phyloP scores from a whole-genome alignment of 257 asterid species.

The Capsicum baccatum region DNA sequence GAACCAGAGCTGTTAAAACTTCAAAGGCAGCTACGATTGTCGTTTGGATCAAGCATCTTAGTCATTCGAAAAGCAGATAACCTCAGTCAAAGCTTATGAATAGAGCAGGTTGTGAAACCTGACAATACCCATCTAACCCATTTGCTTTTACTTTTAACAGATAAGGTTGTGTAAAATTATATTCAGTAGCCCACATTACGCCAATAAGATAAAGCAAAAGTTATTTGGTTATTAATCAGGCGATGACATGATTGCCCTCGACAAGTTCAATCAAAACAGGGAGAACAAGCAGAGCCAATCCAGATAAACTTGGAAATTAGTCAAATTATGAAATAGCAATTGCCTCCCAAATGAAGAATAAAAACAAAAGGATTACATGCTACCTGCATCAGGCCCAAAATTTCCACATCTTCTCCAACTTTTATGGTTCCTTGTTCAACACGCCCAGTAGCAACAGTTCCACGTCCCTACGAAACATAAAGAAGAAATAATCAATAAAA shows the following conservation, averaged over 20 bases:
- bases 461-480: slow-evolving; percentile 78
- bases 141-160: neutral
- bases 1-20: slow-evolving; percentile 24
- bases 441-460: slow-evolving; percentile 99
- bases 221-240: neutral
- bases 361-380: slow-evolving; percentile 22
- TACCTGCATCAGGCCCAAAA: slow-evolving; percentile 84
- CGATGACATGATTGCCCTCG: neutral
- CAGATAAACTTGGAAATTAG: neutral
- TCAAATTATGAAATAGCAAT: neutral
- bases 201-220: neutral
- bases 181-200: neutral
- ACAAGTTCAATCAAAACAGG: neutral
- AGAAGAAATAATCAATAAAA: slow-evolving; percentile 11
- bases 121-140: neutral
- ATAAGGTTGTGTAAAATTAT: neutral
- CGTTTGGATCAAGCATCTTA: slow-evolving; percentile 6
- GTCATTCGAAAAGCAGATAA: neutral
- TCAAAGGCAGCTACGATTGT: neutral
- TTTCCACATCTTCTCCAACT: slow-evolving; percentile 97
- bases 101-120: neutral
- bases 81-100: neutral
- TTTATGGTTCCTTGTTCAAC: slow-evolving; percentile 92
- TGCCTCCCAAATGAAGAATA: neutral
- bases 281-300: slow-evolving; percentile 3